Conservation (phyloP, 1,284 basidiomycete genomes). For the Mycosarcoma maydis region DNA sequence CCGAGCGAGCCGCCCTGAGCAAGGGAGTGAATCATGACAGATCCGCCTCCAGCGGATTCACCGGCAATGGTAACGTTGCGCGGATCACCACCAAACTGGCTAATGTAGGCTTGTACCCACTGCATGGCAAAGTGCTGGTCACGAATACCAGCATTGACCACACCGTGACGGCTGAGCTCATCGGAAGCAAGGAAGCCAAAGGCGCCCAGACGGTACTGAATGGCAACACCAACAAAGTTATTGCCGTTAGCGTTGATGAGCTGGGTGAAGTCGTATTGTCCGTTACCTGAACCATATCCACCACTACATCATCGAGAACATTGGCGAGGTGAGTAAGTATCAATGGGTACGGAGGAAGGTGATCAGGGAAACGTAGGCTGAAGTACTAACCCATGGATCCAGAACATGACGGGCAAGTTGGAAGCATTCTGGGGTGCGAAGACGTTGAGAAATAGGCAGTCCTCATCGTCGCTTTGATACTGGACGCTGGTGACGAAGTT, state of each 20-base stretch:
- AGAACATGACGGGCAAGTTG: constrained; percentile 39
- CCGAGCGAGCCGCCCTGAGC: constrained; percentile 23
- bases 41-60: constrained; percentile 41
- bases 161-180: constrained; percentile 22
- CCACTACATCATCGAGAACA: background rate
- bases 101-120: constrained; percentile 51
- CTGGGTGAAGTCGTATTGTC: constrained; percentile 31
- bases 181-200: constrained; percentile 50
- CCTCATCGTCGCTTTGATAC: constrained; percentile 20
- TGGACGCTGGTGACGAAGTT: constrained; percentile 1
- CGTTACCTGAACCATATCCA: constrained; percentile 37
- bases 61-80: constrained; percentile 44
- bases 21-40: constrained; percentile 37
- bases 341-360: background rate
- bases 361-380: background rate
- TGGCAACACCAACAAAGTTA: constrained; percentile 67
- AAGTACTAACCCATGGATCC: constrained; percentile 30
- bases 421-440: constrained; percentile 29
- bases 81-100: constrained; percentile 48
- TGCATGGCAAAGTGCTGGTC: constrained; percentile 49
- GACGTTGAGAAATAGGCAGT: constrained; percentile 51
- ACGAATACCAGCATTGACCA: constrained; percentile 41
- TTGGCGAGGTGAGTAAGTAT: background rate
- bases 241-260: constrained; percentile 43
- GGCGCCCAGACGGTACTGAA: constrained; percentile 71